Evolutionary conservation across 23 red algal genomes (phyloP).

Genomic region (Gracilaria vermiculophylla): DNA sequence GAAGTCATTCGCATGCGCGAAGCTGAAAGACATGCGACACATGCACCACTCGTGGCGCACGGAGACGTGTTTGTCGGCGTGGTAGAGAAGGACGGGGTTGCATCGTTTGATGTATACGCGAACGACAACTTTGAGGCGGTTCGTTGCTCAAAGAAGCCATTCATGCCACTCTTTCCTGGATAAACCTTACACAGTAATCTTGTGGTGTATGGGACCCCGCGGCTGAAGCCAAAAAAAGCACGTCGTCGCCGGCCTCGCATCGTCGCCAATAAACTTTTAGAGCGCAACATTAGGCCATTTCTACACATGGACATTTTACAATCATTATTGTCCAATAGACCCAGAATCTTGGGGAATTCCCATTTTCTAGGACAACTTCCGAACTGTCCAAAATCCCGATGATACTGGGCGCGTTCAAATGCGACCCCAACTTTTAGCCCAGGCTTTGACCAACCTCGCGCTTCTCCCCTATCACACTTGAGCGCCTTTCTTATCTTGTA

Average conservation of each 20-base stretch:
- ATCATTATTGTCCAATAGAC: not conserved
- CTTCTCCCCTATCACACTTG: not conserved
- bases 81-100: not conserved
- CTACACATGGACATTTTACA: not conserved
- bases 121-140: not conserved
- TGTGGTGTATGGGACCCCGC: too few species aligned
- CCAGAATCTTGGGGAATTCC: not conserved
- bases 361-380: not conserved
- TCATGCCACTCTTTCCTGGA: not conserved
- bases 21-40: not conserved
- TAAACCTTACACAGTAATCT: too few species aligned
- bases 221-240: too few species aligned
- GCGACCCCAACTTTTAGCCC: not conserved
- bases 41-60: too few species aligned
- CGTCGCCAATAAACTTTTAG: not conserved
- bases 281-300: not conserved
- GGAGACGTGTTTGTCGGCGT: conserved; percentile 2
- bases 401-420: not conserved
- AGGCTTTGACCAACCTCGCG: not conserved
- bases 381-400: not conserved
- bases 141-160: not conserved
- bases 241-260: too few species aligned
- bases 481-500: too few species aligned
- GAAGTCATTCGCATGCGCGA: not conserved
- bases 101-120: not conserved